Evolutionary conservation across 306 rosid species (phyloP), one percentile per base, ranked within the genome.

Genomic region (Arachis stenosperma): DNA sequence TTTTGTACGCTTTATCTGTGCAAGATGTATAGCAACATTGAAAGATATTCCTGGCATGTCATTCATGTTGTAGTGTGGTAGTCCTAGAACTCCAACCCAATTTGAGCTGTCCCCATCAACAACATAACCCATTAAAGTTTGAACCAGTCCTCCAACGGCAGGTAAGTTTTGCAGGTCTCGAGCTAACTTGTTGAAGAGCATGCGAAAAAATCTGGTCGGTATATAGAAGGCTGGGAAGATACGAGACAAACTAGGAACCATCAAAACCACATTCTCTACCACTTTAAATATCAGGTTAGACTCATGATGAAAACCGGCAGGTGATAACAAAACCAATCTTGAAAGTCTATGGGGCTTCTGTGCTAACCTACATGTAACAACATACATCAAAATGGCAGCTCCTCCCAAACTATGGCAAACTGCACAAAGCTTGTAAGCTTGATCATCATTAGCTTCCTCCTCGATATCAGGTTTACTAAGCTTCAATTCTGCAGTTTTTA

Each of bases 21-120:
- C 96, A 67, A 90, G 88, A 84, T 93, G 98, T 39, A 90, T 84
- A 8, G 85, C 90, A 67, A 93, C 86, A 0, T 76, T 84, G 56
- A 93, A 87, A 37, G 98, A 83, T 15, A 93, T 86, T n/a, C 98
- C 98, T 0, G 97, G 98, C 98, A 93, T 93, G 76, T 93, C 98
- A 52, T 93, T 89, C 96, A 90, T 93, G 78, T 93, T 93, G 82
- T 93, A 93, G 81, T 93, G 98, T 6, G 98, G 96, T 47, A 89
- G 54, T 15, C 96, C 96, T 67, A 90, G 65, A 9, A 86, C 97
- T n/a, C 98, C 98, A 41, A 93, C 93, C 98, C 98, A 93, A 71
- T 93, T 93, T 60, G 98, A 93, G 81, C 97, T 93, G 84, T 93
- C 98, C 42, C 98, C 98, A 9, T 97, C 98, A 58, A 84, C 91